A percentile compares a stretch with the other conserved stretches of the same genome.
These are phyloP conservation scores for Pisolithus thermaeus DNA, from an alignment of 1,284 basidiomycete species.

Conservation along the genomic window DNA sequence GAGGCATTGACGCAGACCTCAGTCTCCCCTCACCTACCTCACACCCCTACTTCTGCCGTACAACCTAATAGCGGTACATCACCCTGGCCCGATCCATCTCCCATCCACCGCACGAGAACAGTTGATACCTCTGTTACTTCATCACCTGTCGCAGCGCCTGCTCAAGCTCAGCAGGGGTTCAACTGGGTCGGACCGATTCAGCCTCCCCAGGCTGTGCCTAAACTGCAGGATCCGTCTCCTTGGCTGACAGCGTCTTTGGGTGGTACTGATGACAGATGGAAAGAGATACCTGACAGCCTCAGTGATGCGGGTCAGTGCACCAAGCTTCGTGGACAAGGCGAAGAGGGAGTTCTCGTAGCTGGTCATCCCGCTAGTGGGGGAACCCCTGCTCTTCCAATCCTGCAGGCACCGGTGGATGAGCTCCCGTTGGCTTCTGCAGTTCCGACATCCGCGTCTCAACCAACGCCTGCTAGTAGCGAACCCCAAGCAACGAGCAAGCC, in stretches of 20 bases:
- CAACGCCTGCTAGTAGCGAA: slow-evolving; percentile 4
- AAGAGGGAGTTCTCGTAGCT: slow-evolving; percentile 9
- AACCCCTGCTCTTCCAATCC: slow-evolving; percentile 5
- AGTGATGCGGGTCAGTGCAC: slow-evolving; percentile 57
- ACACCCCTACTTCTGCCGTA: slow-evolving; percentile 19
- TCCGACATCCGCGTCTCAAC: slow-evolving; percentile 3
- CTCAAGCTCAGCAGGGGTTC: slow-evolving; percentile 12
- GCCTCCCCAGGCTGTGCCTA: slow-evolving; percentile 12
- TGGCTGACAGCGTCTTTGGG: slow-evolving; percentile 48
- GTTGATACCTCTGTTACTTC: slow-evolving; percentile 21
- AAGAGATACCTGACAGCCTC: slow-evolving; percentile 39
- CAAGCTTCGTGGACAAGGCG: slow-evolving; percentile 31
- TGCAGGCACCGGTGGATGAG: slow-evolving; percentile 11
- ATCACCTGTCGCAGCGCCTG: slow-evolving; percentile 12
- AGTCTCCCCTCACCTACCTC: slow-evolving; percentile 15
- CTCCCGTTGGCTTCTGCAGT: slow-evolving; percentile 7
- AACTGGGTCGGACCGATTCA: slow-evolving; percentile 29
- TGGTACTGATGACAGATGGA: slow-evolving; percentile 42
- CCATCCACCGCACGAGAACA: slow-evolving; percentile 7
- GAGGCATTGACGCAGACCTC: slow-evolving; percentile 17
- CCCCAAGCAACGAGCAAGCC: slow-evolving; percentile 20
- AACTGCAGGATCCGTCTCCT: slow-evolving; percentile 38
- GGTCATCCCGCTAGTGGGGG: slow-evolving; percentile 12
- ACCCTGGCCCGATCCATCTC: slow-evolving; percentile 17
- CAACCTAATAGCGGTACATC: slow-evolving; percentile 16